A percentile compares a stretch with the other conserved stretches of the same genome.
phyloP scores from a whole-genome alignment of 192 early-diverging fungal genomes.

The Linnemannia exigua region DNA sequence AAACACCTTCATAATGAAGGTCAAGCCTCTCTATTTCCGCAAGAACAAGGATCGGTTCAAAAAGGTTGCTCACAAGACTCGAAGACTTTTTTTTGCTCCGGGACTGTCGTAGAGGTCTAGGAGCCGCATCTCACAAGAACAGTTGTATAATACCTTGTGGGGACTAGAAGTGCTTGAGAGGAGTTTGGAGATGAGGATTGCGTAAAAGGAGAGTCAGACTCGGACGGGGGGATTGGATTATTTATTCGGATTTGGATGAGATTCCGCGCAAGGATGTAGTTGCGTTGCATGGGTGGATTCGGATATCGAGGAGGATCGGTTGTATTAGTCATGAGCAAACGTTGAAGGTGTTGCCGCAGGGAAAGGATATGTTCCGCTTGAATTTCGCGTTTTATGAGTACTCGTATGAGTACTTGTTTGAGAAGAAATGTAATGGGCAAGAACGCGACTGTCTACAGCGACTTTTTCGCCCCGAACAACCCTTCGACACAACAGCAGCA shows the following conservation, averaged over 20 bases:
- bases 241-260: constrained; percentile 73
- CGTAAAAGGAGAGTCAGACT: constrained; percentile 29
- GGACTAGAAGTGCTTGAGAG: constrained; percentile 58
- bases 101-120: constrained; percentile 37
- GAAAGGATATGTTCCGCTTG: background rate
- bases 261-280: constrained; percentile 42
- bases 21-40: constrained; percentile 60
- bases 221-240: constrained; percentile 57
- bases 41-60: constrained; percentile 61
- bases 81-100: too few relatives aligned
- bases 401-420: background rate
- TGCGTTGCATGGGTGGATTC: background rate
- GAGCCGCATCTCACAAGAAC: constrained; percentile 11
- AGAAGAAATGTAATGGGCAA: background rate
- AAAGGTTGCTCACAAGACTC: constrained; percentile 64
- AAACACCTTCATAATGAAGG: constrained; percentile 62
- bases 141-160: constrained; percentile 58
- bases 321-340: background rate
- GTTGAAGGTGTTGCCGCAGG: background rate
- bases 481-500: background rate
- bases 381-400: background rate
- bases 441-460: background rate
- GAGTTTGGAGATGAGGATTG: constrained; percentile 42
- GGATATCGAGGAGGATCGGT: background rate
- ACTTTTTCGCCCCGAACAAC: background rate